Conservation (phyloP, 129 eudicot species). For the Ambrosia trifida region DNA sequence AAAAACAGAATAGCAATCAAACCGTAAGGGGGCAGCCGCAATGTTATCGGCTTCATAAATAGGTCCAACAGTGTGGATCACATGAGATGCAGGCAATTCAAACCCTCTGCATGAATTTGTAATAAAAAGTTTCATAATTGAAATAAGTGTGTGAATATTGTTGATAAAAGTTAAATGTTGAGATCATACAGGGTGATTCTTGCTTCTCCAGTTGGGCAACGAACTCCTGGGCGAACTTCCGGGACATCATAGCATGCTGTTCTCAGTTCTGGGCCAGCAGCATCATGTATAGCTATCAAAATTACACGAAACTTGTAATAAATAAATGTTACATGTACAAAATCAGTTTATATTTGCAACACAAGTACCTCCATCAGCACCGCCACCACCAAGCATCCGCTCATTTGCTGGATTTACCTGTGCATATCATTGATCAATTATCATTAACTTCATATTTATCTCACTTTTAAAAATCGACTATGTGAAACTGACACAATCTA, state of each 20-base stretch:
- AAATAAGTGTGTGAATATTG: not conserved
- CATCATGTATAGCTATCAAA: slow-evolving; percentile 78
- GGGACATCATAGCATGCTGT: slow-evolving; percentile 80
- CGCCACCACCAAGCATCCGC: slow-evolving; percentile 98
- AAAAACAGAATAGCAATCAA: too few species aligned
- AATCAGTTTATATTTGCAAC: not conserved
- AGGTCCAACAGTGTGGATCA: slow-evolving; percentile 96
- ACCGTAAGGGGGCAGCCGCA: slow-evolving; percentile 36
- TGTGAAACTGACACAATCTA: not conserved
- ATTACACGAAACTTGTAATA: slow-evolving; percentile 6
- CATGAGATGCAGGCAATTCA: slow-evolving; percentile 86
- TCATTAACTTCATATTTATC: not conserved
- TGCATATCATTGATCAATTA: not conserved
- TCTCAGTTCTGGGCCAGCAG: slow-evolving; percentile 90
- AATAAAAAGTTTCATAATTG: slow-evolving; percentile 5
- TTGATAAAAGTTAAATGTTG: not conserved
- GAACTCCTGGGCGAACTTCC: slow-evolving; percentile 84
- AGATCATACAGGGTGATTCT: slow-evolving; percentile 80
- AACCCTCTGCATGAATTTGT: slow-evolving; percentile 67
- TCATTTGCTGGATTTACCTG: slow-evolving; percentile 98
- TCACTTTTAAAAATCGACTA: not conserved
- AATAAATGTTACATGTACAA: not conserved
- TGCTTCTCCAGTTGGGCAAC: slow-evolving; percentile 99
- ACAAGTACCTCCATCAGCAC: slow-evolving; percentile 91
- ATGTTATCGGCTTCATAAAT: slow-evolving; percentile 56